phyloP scores from a whole-genome alignment of 176 grass and related monocot genomes.

The Metroxylon sagu region DNA sequence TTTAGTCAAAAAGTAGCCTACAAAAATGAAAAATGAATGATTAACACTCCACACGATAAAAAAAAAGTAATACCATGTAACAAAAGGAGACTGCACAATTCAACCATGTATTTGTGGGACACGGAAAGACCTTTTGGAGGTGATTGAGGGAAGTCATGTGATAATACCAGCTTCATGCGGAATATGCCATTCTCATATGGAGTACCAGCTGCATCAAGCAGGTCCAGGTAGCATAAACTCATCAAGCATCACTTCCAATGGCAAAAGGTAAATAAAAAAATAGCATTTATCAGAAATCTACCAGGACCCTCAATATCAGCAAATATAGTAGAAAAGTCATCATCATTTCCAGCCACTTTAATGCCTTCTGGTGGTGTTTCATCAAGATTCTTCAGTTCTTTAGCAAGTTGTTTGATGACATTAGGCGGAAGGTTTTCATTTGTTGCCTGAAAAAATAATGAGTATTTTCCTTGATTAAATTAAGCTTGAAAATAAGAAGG shows the following conservation, averaged over 20 bases:
- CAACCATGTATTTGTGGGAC: no score
- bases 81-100: no score
- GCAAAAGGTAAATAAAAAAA: constrained; percentile 3
- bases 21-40: constrained; percentile 8
- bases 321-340: constrained; percentile 90
- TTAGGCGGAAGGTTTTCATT: constrained; percentile 93
- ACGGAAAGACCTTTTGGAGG: constrained; percentile 65
- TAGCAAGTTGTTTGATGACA: constrained; percentile 90
- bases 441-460: constrained; percentile 41
- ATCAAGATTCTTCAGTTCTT: constrained; percentile 91
- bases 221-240: background rate
- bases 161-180: constrained; percentile 85
- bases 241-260: background rate
- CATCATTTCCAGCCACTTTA: constrained; percentile 85
- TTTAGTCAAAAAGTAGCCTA: constrained; percentile 89
- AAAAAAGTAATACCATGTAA: no score
- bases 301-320: constrained; percentile 91
- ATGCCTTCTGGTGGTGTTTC: constrained; percentile 92
- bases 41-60: background rate
- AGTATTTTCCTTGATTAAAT: no score
- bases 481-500: no score
- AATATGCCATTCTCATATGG: constrained; percentile 96
- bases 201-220: constrained; percentile 52
- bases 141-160: constrained; percentile 74
- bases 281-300: constrained; percentile 8